Evolutionary conservation across 257 asterid species (phyloP), one percentile per base, ranked within the genome.

Genomic region (Thymus quinquecostatus): DNA sequence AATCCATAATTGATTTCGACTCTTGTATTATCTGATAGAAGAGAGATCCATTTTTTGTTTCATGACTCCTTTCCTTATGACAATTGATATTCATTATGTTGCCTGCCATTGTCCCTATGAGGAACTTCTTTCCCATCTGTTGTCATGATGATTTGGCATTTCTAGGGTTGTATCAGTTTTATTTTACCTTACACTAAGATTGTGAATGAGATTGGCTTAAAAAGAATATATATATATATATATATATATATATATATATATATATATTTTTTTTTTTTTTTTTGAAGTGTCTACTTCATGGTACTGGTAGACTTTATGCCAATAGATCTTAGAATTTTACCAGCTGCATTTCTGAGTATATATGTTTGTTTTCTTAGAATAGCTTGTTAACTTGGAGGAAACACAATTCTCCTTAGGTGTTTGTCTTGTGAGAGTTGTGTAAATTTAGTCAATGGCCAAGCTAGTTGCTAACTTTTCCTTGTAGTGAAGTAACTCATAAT

Each of bases 151-250:
- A 55, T 50, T 21, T 50, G 57, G 56, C 71, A 64, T 74, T 44
- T 13, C 53, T 63, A 69, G 69, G 77, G 44, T 41, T 58, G 4
- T 57, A n/a, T 58, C 32, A 29, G 2, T 61, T 45, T 45, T 28
- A 5, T 43, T 51, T 51, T 64, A 49, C 53, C n/a, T 29, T 3
- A 36, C 5, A 40, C 9, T 29, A 33, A 55, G 61, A 55, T 47
- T 64, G 62, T 56, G 76, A 76, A 28, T 64, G 62, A 58, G 73
- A 64, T 64, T 38, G 41, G 41, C 8, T 38, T 7, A 38, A 38
- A 38, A 2, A 36, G 5, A 38, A 38, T 4, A 38, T 0, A 38
- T 21, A 21, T 21, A 21, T 21, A 21, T 21, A 21, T 21, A 21
- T 21, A 21, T 21, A 21, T 21, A 21, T 21, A 21, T 21, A 21